Percentiles rank a stretch among this genome's conserved stretches.
These are phyloP conservation scores for Naganishia sp. DNA, from an alignment of 1,284 basidiomycete species.

Conservation along the genomic window DNA sequence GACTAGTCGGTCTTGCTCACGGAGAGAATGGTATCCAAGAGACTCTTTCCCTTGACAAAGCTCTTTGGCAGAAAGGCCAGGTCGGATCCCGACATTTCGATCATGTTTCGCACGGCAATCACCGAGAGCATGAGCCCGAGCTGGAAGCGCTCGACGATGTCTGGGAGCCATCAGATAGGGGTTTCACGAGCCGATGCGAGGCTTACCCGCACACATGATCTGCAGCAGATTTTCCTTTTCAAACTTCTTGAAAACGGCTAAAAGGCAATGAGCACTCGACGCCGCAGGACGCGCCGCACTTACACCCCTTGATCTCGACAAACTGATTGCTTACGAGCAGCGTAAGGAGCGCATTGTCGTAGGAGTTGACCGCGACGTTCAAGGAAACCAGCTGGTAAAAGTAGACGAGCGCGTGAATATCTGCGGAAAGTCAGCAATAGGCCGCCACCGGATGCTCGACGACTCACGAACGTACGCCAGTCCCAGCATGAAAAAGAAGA, in stretches of 20 bases:
- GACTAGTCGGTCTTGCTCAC: conserved; percentile 56
- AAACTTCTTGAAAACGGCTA: conserved; percentile 94
- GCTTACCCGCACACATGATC: conserved; percentile 87
- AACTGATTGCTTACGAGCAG: conserved; percentile 97
- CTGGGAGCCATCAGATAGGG: conserved; percentile 53
- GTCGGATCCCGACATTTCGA: conserved; percentile 88
- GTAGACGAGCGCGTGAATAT: conserved; percentile 88
- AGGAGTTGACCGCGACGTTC: conserved; percentile 98
- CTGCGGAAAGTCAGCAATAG: conserved; percentile 54
- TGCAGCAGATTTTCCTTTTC: conserved; percentile 99
- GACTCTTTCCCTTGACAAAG: conserved; percentile 75
- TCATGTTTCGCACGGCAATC: conserved; percentile 91
- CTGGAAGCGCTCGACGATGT: conserved; percentile 97
- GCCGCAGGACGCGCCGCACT: conserved; percentile 33
- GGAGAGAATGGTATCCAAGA: conserved; percentile 78
- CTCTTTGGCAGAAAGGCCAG: conserved; percentile 80
- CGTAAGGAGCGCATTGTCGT: conserved; percentile 92
- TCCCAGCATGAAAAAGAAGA: conserved; percentile 82
- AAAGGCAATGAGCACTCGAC: background rate
- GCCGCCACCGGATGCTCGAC: background rate
- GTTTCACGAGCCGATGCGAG: background rate
- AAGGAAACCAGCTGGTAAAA: conserved; percentile 94
- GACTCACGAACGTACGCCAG: conserved; percentile 77
- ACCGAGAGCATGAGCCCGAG: conserved; percentile 86
- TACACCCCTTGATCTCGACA: conserved; percentile 96